phyloP scores from a whole-genome alignment of 108 stramenopile species.

The Nitzschia sp. region DNA sequence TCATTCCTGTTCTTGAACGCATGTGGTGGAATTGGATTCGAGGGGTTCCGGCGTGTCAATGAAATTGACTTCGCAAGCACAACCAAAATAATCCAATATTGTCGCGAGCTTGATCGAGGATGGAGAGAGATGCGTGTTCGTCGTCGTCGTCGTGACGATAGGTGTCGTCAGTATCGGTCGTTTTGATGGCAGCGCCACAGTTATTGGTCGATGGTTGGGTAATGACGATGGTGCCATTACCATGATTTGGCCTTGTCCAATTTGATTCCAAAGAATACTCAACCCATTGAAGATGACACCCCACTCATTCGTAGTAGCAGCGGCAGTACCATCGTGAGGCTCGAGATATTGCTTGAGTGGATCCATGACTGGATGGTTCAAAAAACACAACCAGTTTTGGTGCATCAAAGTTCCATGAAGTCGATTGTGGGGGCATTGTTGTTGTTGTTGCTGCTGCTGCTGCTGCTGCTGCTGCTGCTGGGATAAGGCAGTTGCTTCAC shows the following conservation, averaged over 20 bases:
- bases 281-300: neutral
- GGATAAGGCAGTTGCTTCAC: neutral
- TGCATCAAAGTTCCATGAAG: conserved; percentile 26
- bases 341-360: neutral
- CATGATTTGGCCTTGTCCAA: neutral
- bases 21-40: too few species aligned
- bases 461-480: neutral
- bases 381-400: conserved; percentile 14
- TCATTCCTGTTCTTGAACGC: too few species aligned
- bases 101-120: neutral
- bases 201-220: neutral
- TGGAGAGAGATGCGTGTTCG: neutral
- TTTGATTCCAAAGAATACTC: conserved; percentile 8
- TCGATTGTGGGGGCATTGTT: neutral
- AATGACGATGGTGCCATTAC: neutral
- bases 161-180: neutral
- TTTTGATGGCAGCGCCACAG: neutral
- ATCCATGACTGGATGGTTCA: conserved; percentile 19
- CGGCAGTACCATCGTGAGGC: neutral
- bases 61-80: too few species aligned
- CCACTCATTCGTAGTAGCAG: neutral
- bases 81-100: neutral
- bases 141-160: neutral
- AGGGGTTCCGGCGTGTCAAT: too few species aligned
- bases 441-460: neutral